Percentiles rank a stretch among this genome's conserved stretches.
These are phyloP conservation scores for Acephala macrosclerotiorum DNA, from an alignment of 2,329 filamentous ascomycete species.

Conservation along the genomic window DNA sequence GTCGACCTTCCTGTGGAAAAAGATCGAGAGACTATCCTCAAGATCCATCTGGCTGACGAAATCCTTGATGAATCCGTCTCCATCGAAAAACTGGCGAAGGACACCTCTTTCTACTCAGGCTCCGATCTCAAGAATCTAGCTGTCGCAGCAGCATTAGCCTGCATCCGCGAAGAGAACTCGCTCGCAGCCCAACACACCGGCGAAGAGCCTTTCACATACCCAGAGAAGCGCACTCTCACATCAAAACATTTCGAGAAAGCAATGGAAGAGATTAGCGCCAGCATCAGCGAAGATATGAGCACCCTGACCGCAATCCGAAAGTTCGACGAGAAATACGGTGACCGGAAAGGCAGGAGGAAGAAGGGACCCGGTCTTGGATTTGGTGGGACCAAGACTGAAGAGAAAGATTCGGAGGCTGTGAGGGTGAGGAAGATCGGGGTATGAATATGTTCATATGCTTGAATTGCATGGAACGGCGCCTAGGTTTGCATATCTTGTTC, in stretches of 20 bases:
- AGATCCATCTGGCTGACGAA: conserved; percentile 76
- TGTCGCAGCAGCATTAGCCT: conserved; percentile 80
- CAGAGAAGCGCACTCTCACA: conserved; percentile 71
- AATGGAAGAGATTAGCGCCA: conserved; percentile 87
- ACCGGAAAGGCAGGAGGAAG: conserved; percentile 73
- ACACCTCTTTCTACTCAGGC: conserved; percentile 80
- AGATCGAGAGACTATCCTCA: conserved; percentile 73
- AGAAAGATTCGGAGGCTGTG: conserved; percentile 43
- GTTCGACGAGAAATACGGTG: conserved; percentile 95
- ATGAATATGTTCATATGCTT: conserved; percentile 12
- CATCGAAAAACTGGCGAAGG: conserved; percentile 66
- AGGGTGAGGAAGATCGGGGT: conserved; percentile 42
- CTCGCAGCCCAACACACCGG: conserved; percentile 47
- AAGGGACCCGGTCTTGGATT: conserved; percentile 66
- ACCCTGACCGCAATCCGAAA: conserved; percentile 86
- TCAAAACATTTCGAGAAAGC: conserved; percentile 83
- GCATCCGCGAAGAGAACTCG: conserved; percentile 76
- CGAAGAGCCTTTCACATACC: conserved; percentile 59
- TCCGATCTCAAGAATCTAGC: conserved; percentile 85
- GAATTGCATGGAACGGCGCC: conserved; percentile 2
- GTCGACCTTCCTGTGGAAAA: conserved; percentile 74
- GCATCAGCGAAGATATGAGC: conserved; percentile 92
- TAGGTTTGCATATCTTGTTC: conserved; percentile 2
- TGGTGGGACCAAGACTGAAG: conserved; percentile 45
- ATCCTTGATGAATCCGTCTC: conserved; percentile 65